Conservation (phyloP, 225 moss, liverwort and hornwort species). For the Physcomitrium patens region DNA sequence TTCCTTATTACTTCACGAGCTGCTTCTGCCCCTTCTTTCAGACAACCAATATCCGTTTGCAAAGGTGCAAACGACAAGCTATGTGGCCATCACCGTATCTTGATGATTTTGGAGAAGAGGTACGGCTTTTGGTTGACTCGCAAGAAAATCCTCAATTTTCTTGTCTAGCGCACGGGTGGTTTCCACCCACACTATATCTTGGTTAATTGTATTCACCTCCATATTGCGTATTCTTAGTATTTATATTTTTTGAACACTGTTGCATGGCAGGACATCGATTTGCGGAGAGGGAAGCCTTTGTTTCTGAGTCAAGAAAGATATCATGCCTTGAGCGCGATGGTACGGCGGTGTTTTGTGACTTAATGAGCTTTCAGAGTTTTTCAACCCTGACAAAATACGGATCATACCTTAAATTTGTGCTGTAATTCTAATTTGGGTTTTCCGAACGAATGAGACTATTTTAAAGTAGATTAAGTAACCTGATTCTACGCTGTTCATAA, state of each 20-base stretch:
- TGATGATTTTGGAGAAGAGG: constrained; percentile 97
- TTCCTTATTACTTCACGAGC: constrained; percentile 6
- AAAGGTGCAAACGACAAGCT: constrained; percentile 91
- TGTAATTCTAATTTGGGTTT: too few species aligned
- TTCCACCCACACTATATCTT: background rate
- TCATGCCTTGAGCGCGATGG: constrained; percentile 89
- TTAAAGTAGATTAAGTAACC: constrained; percentile 15
- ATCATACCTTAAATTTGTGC: too few species aligned
- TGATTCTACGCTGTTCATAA: constrained; percentile 1
- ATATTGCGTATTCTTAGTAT: constrained; percentile 5
- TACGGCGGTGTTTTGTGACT: constrained; percentile 29
- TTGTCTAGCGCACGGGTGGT: background rate
- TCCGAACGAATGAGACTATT: background rate
- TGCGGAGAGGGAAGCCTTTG: constrained; percentile 82
- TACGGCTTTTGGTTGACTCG: constrained; percentile 25
- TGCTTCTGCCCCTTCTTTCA: constrained; percentile 35
- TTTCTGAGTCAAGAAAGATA: constrained; percentile 89
- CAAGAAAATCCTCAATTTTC: background rate
- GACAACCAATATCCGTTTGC: constrained; percentile 87
- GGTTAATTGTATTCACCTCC: constrained; percentile 3
- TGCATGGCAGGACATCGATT: constrained; percentile 67
- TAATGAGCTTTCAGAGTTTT: too few species aligned
- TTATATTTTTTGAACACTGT: constrained; percentile 11
- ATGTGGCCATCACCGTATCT: constrained; percentile 97
- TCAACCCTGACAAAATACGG: too few species aligned